A percentile compares a stretch with the other conserved stretches of the same genome.
phyloP scores from a whole-genome alignment of 768 basidiomycete genomes.

The Termitomyces sp. region DNA sequence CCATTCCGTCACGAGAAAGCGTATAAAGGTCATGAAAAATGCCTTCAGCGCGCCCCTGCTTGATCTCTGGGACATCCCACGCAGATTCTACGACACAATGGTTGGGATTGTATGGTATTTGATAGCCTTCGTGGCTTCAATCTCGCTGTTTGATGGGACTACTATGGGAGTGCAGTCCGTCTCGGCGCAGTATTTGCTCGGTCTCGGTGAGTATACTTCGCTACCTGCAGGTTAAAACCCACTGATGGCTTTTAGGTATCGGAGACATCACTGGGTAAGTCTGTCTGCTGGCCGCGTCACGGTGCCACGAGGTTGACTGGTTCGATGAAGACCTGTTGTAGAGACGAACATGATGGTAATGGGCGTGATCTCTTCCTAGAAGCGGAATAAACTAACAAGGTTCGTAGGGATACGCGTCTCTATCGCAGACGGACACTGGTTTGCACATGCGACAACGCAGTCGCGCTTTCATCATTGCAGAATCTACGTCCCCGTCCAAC shows the following conservation, averaged over 20 bases:
- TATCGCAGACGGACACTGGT: conserved; percentile 64
- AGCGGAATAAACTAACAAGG: not conserved
- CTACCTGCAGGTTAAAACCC: not conserved
- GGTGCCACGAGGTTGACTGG: conserved; percentile 8
- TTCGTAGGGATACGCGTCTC: conserved; percentile 58
- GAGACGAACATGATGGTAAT: conserved; percentile 81
- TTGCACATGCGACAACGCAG: conserved; percentile 77
- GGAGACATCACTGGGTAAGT: conserved; percentile 71
- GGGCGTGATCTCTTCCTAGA: not conserved
- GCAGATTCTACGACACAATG: conserved; percentile 32
- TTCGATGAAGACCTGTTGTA: conserved; percentile 53
- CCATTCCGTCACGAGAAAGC: not conserved
- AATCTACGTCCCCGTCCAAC: conserved; percentile 46
- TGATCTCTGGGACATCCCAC: conserved; percentile 31
- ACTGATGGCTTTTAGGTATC: conserved; percentile 38
- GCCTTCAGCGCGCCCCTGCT: conserved; percentile 29
- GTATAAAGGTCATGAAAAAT: conserved; percentile 16
- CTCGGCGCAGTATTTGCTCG: conserved; percentile 47
- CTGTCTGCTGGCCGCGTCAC: not conserved
- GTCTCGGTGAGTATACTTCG: conserved; percentile 44
- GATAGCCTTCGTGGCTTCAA: conserved; percentile 34
- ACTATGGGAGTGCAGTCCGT: conserved; percentile 23
- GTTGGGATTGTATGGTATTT: conserved; percentile 35
- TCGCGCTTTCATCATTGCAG: conserved; percentile 72
- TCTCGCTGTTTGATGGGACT: conserved; percentile 22